Conservation (phyloP, 352 stramenopile genomes). For the Globisporangium takayamanum region DNA sequence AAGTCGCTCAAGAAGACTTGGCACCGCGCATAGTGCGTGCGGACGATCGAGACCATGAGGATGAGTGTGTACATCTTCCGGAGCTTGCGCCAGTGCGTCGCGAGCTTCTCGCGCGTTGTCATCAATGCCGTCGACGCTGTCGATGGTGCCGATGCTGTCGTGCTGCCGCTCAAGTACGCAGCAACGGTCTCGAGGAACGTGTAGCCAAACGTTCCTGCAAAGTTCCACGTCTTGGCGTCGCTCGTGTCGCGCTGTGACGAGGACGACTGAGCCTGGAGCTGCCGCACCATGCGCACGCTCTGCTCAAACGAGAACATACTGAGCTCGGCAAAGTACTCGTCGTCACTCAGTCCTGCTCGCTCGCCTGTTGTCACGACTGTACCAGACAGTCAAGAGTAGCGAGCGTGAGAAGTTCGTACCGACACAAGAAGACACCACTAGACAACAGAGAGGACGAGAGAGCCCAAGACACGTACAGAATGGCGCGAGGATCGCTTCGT, state of each 20-base stretch:
- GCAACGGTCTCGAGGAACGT: conserved; percentile 49
- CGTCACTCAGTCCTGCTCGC: conserved; percentile 14
- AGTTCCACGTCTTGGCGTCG: conserved; percentile 19
- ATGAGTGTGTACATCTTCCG: conserved; percentile 83
- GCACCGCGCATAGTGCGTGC: conserved; percentile 60
- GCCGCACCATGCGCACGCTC: conserved; percentile 49
- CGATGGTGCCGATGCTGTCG: neutral
- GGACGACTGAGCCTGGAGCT: conserved; percentile 19
- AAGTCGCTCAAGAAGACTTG: conserved; percentile 51
- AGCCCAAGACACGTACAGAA: conserved; percentile 35
- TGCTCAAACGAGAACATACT: conserved; percentile 59
- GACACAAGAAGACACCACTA: neutral
- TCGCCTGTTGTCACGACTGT: conserved; percentile 20
- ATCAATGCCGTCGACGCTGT: neutral
- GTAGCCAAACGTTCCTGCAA: conserved; percentile 55
- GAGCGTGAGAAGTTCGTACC: neutral
- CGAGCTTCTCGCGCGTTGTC: conserved; percentile 6
- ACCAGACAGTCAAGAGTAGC: neutral
- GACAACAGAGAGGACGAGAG: neutral
- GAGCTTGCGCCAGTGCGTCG: conserved; percentile 42
- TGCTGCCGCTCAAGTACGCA: conserved; percentile 11
- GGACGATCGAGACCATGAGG: conserved; percentile 74
- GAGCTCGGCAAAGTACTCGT: conserved; percentile 28
- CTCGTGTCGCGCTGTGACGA: conserved; percentile 6
- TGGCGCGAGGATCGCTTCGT: conserved; percentile 45